A percentile compares a stretch with the other conserved stretches of the same genome.
phyloP scores from a whole-genome alignment of 208 protist species.

The Naegleria gruberi region DNA sequence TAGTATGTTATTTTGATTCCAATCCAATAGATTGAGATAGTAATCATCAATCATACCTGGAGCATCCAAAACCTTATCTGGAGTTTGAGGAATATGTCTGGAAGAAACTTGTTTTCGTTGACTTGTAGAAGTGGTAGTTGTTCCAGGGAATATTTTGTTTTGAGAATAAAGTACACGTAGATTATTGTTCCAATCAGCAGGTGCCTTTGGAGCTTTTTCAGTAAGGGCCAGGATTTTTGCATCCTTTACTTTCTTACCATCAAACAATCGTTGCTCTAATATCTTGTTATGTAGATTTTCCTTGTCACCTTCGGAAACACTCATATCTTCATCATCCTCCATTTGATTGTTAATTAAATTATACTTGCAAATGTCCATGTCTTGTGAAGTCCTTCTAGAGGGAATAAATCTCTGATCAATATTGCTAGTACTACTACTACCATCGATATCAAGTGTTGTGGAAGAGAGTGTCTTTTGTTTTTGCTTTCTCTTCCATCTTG shows the following conservation, averaged over 20 bases:
- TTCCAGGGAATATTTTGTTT: conserved; percentile 38
- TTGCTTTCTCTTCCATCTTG: conserved; percentile 16
- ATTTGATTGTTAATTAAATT: conserved; percentile 37
- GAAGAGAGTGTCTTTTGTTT: background rate
- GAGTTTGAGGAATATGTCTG: conserved; percentile 72
- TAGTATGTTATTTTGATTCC: conserved; percentile 73
- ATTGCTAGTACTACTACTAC: conserved; percentile 30
- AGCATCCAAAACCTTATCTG: conserved; percentile 93
- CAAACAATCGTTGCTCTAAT: conserved; percentile 9
- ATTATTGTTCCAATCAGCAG: conserved; percentile 43
- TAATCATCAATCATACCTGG: conserved; percentile 96
- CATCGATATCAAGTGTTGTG: background rate
- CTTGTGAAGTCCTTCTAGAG: background rate
- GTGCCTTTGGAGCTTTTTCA: conserved; percentile 55
- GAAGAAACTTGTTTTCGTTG: background rate
- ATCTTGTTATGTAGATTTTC: conserved; percentile 24
- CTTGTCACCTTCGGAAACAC: background rate
- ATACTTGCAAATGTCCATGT: conserved; percentile 34
- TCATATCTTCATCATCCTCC: conserved; percentile 10
- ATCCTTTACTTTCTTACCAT: conserved; percentile 12
- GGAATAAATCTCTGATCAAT: background rate
- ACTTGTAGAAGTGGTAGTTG: background rate
- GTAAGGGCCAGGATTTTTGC: conserved; percentile 66
- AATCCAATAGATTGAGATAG: conserved; percentile 98
- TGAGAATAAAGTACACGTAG: conserved; percentile 60